phyloP scores from a whole-genome alignment of 2,329 filamentous ascomycete species.

The Trichoderma afroharzianum region DNA sequence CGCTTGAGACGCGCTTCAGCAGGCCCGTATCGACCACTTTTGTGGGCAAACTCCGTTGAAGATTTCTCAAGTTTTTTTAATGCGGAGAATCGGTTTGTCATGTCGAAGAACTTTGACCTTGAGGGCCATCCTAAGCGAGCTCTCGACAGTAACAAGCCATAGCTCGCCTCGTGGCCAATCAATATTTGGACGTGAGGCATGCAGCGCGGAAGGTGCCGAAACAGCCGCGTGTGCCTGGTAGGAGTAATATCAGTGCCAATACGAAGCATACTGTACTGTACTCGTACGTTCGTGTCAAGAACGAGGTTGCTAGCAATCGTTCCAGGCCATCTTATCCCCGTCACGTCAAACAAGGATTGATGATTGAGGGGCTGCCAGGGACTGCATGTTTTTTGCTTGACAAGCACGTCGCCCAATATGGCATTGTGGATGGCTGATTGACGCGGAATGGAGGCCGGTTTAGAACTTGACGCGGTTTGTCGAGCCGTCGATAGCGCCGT shows the following conservation, averaged over 20 bases:
- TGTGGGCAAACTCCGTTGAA: not conserved
- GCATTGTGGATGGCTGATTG: not conserved
- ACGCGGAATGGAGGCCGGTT: not conserved
- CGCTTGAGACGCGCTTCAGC: too few relatives aligned
- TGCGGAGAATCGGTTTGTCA: not conserved
- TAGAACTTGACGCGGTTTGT: constrained; percentile 1
- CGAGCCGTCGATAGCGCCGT: constrained; percentile 8
- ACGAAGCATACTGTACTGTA: not conserved
- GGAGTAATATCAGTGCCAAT: not conserved
- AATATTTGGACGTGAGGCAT: not conserved
- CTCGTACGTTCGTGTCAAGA: not conserved
- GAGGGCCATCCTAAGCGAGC: not conserved
- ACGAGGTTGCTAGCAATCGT: not conserved
- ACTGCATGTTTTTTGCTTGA: not conserved
- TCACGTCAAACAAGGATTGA: not conserved
- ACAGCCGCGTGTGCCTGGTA: not conserved
- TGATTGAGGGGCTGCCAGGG: constrained; percentile 2
- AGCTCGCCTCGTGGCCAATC: not conserved
- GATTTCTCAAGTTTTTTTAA: not conserved
- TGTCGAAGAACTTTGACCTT: not conserved
- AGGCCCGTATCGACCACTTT: not conserved
- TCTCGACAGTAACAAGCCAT: not conserved
- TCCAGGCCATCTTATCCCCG: not conserved
- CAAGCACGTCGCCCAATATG: not conserved
- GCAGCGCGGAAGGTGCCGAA: not conserved